These are phyloP conservation scores for Agaricus blazei DNA, from an alignment of 768 basidiomycete species.

Conservation along the genomic window DNA sequence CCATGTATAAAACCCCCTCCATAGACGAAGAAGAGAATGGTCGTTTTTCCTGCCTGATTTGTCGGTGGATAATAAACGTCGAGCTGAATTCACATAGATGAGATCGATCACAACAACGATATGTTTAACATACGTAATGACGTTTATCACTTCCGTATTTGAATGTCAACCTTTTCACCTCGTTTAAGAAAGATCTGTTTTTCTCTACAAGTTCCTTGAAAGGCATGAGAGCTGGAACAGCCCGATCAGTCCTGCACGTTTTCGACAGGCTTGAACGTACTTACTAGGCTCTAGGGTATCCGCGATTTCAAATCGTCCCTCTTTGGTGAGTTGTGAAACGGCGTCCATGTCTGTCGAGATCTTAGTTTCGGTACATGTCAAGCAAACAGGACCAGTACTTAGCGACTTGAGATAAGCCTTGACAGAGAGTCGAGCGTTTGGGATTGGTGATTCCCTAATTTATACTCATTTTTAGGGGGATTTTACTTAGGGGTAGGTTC, in stretches of 20 bases:
- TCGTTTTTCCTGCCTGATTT: slow-evolving; percentile 25
- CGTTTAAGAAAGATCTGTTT: neutral
- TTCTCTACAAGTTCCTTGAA: neutral
- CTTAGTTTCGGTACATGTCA: no score
- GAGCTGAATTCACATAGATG: slow-evolving; percentile 32
- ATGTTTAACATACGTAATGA: slow-evolving; percentile 34
- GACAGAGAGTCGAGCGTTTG: no score
- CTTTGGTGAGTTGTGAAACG: neutral
- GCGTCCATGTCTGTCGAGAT: neutral
- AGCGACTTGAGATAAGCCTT: no score
- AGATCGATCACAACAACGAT: neutral
- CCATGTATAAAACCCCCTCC: slow-evolving; percentile 61
- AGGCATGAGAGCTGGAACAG: neutral
- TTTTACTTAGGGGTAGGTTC: no score
- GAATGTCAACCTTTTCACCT: slow-evolving; percentile 38
- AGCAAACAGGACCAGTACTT: no score
- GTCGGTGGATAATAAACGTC: slow-evolving; percentile 60
- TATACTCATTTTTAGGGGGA: no score
- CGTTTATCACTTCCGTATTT: slow-evolving; percentile 48
- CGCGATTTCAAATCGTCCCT: neutral
- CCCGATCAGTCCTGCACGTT: neutral
- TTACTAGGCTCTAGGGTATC: slow-evolving; percentile 5
- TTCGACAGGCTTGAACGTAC: neutral
- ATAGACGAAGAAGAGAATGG: slow-evolving; percentile 62
- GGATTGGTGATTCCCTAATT: no score